Base-by-base conservation (phyloP, 1,139 yeast genomes). In the Yamadazyma dendronema region DNA sequence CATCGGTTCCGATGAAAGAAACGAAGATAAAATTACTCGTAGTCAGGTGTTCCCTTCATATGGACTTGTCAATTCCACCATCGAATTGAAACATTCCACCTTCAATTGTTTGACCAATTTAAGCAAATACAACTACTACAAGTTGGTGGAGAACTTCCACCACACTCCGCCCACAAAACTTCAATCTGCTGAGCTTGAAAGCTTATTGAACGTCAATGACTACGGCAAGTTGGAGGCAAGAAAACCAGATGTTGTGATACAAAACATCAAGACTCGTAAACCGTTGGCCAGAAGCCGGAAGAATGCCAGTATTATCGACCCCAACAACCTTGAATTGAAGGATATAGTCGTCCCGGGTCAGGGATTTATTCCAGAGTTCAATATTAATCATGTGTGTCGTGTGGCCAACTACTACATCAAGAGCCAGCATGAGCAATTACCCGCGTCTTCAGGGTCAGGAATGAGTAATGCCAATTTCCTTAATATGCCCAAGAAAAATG, bases 271-370 rank as follows among this genome's bases (percentile, higher is more conserved):
- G 13, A 33, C 38, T 41, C 49, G 62, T 28, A 65, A 59, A 37
- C 61, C 64, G 2, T 40, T 63, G 29, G 47, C 48, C 14, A 64
- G 62, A 37, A 47, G 59, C 3, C 62, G 59, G 42, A 67, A 64
- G 42, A 53, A 57, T 37, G 57, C 59, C 31, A 53, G 59, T 9
- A 61, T 56, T 36, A 53, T 64, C 16, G 76, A 71, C 47, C 72
- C 74, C 3, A 69, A 71, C 46, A 46, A 55, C 13, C 43, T 67
- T 13, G 75, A 71, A 42, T 61, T 70, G 42, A 46, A 59, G 4
- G 75, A 71, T 35, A 62, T 67, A 4, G 59, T 68, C 2, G 55
- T 70, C 9, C 75, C 75, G 1, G 77, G 77, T 1, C 74, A 69
- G 48, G 77, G 77, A 0, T 65, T 50, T 34, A 63, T 71, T 30